A percentile compares a stretch with the other conserved stretches of the same genome.
phyloP scores from a whole-genome alignment of 2,329 filamentous ascomycete genomes.

The Microascus cirrosus region DNA sequence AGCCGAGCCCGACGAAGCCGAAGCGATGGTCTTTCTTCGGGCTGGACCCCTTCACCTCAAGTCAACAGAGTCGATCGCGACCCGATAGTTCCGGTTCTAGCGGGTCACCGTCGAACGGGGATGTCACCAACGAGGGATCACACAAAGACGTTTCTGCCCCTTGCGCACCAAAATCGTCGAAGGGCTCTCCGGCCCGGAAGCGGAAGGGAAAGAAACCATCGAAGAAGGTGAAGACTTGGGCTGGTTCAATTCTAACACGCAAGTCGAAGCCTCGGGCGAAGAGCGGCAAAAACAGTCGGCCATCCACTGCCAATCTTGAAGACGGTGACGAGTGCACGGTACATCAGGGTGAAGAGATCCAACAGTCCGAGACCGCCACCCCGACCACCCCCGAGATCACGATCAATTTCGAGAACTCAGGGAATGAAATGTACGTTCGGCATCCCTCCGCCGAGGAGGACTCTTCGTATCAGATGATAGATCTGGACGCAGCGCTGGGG shows the following conservation, averaged over 20 bases:
- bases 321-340: not conserved
- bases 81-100: conserved; percentile 35
- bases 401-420: not conserved
- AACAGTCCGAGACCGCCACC: not conserved
- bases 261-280: conserved; percentile 43
- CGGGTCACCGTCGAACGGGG: conserved; percentile 20
- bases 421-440: conserved; percentile 15
- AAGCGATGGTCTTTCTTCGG: conserved; percentile 54
- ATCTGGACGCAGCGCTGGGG: conserved; percentile 85
- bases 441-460: conserved; percentile 41
- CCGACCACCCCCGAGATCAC: conserved; percentile 2
- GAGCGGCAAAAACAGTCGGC: not conserved
- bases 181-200: conserved; percentile 10
- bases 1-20: conserved; percentile 37
- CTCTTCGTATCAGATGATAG: conserved; percentile 68
- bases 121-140: not conserved
- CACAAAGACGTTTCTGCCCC: not conserved
- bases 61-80: conserved; percentile 15
- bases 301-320: not conserved
- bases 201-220: conserved; percentile 22
- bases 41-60: conserved; percentile 40
- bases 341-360: not conserved
- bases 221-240: conserved; percentile 69
- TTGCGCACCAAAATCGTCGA: not conserved
- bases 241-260: conserved; percentile 53